Base-by-base conservation (phyloP, 192 early-diverging fungal genomes). In the Cladochytrium replicatum region DNA sequence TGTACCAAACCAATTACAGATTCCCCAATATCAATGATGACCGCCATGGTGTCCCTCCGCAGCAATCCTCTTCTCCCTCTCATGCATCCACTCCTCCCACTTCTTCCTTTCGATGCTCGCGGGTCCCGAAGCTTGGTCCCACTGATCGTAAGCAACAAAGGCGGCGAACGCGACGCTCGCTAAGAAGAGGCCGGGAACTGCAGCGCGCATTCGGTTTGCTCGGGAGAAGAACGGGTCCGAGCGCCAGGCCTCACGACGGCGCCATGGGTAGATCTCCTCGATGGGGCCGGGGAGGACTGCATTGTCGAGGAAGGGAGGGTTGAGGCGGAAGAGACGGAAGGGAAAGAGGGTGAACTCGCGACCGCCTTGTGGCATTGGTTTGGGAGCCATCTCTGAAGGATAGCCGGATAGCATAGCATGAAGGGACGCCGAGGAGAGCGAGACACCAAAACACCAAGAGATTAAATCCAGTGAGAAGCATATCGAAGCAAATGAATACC, bases 21-120 rank as follows among this genome's bases (percentile, higher is more conserved):
- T n/a, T n/a, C n/a, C 34, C 13, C 13, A 37, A 13, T 37, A 37
- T 13, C 17, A 17, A 17, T 37, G 34, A 37, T 13, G 17, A 37
- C 34, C 34, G 17, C 17, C 13, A 13, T 17, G 13, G 13, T 37
- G 13, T 17, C 17, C 17, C 17, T 37, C 17, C 34, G n/a, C n/a
- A n/a, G n/a, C n/a, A n/a, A 37, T 13, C 17, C 34, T 37, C 34
- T 37, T 17, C 13, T 37, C 17, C 17, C 34, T 37, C 34, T 37
- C 34, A 37, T 37, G 34, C 34, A 37, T 37, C 34, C 34, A 37
- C 34, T 37, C 17, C 34, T 37, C 34, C 34, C 34, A 37, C 17
- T 37, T 37, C 34, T 17, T 13, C 13, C 17, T 37, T 17, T 37
- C 34, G 17, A 17, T 17, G 13, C 13, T 17, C 34, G 34, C 34